Evolutionary conservation across 352 stramenopile species (phyloP), one percentile per base, ranked within the genome.

Genomic region (Blastocystis sp.): DNA sequence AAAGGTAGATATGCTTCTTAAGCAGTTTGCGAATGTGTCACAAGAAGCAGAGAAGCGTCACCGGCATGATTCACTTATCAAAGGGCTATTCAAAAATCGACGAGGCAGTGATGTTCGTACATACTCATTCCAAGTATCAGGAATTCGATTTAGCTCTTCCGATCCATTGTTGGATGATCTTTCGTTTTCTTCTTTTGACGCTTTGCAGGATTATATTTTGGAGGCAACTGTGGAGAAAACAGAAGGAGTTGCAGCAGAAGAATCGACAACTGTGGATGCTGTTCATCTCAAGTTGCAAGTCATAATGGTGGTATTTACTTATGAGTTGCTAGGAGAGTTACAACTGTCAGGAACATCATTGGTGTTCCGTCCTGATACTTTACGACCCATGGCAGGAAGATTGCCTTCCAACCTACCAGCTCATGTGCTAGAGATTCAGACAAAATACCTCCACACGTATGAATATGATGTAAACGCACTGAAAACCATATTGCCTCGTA

Each of bases 171-270:
- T 73, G 62, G 62, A 73, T 15, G 62, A 73, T 39, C 62, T 73
- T 29, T 73, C 62, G 0, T 73, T 73, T 37, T 11, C 62, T 39
- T n/a, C 29, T 39, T 73, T 47, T 39, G 29, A 37, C 1, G 62
- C 29, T 15, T 39, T 73, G 62, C 62, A 73, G 62, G 62, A 73
- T 20, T 73, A 73, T 39, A 73, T 73, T 39, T 47, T 73, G 62
- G 62, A 73, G 20, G 62, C 62, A 20, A 73, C 62, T 37, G 39
- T 73, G 23, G 62, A 73, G 62, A 73, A 73, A 41, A 73, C 62
- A 37, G 62, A 73, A 20, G 39, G 39, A 41, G 47, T 43, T 15
- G 3, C 23, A 15, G 62, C 41, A 37, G 62, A 73, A 11, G 29
- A 73, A 43, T 11, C 20, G 62, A 11, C 7, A 29, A 45, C 5